A percentile compares a stretch with the other conserved stretches of the same genome.
These are phyloP conservation scores for Aphanocladium album DNA, from an alignment of 2,329 filamentous ascomycete genomes.

Conservation along the genomic window DNA sequence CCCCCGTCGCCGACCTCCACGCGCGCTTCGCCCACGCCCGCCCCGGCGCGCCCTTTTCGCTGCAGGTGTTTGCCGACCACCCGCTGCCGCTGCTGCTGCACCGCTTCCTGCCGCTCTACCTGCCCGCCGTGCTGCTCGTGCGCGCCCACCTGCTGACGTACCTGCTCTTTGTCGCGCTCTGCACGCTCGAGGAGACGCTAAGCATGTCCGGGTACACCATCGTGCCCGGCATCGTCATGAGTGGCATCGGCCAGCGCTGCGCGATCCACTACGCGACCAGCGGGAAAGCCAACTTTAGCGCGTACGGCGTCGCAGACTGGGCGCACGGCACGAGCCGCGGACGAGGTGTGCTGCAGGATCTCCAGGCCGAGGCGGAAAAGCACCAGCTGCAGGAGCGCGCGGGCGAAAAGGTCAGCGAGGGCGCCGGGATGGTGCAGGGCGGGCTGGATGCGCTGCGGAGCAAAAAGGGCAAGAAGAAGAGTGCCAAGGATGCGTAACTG, in stretches of 20 bases:
- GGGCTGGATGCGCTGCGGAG: slow-evolving; percentile 27
- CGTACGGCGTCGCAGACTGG: slow-evolving; percentile 61
- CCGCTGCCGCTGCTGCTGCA: slow-evolving; percentile 59
- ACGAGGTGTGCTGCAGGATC: slow-evolving; percentile 47
- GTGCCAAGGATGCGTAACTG: not conserved
- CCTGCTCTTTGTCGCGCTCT: slow-evolving; percentile 57
- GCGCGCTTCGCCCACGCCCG: slow-evolving; percentile 46
- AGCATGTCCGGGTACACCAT: slow-evolving; percentile 63
- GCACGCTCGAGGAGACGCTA: slow-evolving; percentile 62
- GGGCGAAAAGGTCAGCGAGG: slow-evolving; percentile 27
- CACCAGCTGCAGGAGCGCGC: slow-evolving; percentile 44
- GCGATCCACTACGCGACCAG: slow-evolving; percentile 50
- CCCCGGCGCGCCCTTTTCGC: slow-evolving; percentile 52
- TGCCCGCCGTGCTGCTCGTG: slow-evolving; percentile 56
- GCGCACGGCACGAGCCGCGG: slow-evolving; percentile 50
- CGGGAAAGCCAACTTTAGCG: slow-evolving; percentile 56
- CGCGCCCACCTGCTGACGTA: slow-evolving; percentile 70
- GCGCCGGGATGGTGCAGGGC: slow-evolving; percentile 28
- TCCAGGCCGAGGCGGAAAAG: slow-evolving; percentile 52
- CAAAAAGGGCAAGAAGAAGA: slow-evolving; percentile 16
- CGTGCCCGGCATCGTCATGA: slow-evolving; percentile 48
- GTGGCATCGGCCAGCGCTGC: slow-evolving; percentile 42
- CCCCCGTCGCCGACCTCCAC: slow-evolving; percentile 37
- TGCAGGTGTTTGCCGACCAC: slow-evolving; percentile 63
- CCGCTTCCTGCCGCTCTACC: slow-evolving; percentile 59